A percentile compares a stretch with the other conserved stretches of the same genome.
Evolutionary conservation across 164 flowering plant genomes (phyloP).

Genomic region (Vitis riparia): DNA sequence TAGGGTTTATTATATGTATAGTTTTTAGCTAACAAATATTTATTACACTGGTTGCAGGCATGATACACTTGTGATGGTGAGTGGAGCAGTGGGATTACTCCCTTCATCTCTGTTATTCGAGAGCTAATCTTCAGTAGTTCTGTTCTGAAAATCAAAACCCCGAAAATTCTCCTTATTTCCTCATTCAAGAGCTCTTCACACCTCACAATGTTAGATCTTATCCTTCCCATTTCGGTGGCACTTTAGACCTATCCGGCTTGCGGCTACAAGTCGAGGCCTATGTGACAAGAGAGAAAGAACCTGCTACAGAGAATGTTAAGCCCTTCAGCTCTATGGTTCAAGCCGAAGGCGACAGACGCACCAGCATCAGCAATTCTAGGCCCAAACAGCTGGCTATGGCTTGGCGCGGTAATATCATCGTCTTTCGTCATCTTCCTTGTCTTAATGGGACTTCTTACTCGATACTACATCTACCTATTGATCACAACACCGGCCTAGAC

Average conservation of each 20-base stretch:
- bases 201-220: constrained; percentile 26
- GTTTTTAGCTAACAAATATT: too few species aligned
- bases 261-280: constrained; percentile 76
- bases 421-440: constrained; percentile 61
- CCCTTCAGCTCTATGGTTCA: constrained; percentile 48
- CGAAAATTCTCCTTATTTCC: constrained; percentile 19
- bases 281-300: constrained; percentile 61
- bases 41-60: constrained; percentile 12
- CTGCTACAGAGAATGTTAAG: constrained; percentile 13
- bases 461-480: constrained; percentile 60
- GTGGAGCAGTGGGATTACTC: constrained; percentile 37
- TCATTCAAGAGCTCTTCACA: constrained; percentile 17
- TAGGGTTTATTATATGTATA: too few species aligned
- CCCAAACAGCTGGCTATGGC: constrained; percentile 72
- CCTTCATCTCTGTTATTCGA: constrained; percentile 29
- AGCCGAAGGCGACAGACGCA: constrained; percentile 39
- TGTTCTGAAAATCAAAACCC: background rate
- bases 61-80: constrained; percentile 28
- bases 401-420: constrained; percentile 54
- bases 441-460: constrained; percentile 45
- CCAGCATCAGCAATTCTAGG: constrained; percentile 60
- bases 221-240: constrained; percentile 27
- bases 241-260: constrained; percentile 30
- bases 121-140: constrained; percentile 11
- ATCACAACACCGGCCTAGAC: constrained; percentile 31